Percentiles rank a stretch among this genome's conserved stretches.
These are phyloP conservation scores for Backusella morwellensis DNA, from an alignment of 192 early-diverging fungal genomes.

Conservation along the genomic window DNA sequence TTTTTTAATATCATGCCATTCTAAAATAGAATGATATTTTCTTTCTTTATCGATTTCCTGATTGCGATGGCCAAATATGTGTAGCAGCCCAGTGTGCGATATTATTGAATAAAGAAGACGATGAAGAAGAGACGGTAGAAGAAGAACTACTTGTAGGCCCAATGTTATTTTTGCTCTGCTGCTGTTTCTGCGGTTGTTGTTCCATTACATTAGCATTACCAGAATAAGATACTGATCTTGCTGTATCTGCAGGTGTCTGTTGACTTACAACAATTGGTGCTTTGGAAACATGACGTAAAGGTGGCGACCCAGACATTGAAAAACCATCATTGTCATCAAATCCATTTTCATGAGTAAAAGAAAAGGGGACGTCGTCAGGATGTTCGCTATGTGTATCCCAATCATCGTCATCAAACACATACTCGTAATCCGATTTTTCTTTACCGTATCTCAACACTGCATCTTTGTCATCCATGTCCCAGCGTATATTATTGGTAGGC, in stretches of 20 bases:
- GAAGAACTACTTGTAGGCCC: not conserved
- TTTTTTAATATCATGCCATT: not conserved
- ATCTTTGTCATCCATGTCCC: not conserved
- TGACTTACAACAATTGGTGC: not conserved
- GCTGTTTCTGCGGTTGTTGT: not conserved
- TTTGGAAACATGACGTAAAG: not conserved
- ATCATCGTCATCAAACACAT: constrained; percentile 5
- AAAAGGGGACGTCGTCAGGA: not conserved
- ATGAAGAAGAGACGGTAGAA: not conserved
- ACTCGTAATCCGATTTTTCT: constrained; percentile 6
- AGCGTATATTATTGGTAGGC: not conserved
- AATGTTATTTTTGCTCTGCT: not conserved
- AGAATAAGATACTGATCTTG: not conserved
- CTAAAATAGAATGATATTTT: not conserved
- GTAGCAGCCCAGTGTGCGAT: constrained; percentile 18
- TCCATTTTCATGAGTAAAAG: not conserved
- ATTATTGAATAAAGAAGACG: constrained; percentile 4
- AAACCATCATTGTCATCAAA: not conserved
- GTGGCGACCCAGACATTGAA: not conserved
- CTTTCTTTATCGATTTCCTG: not conserved
- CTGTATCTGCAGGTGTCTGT: not conserved
- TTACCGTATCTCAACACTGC: not conserved
- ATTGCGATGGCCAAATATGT: constrained; percentile 7
- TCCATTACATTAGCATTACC: not conserved
- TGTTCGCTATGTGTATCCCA: constrained; percentile 12